Percentiles rank a stretch among this genome's conserved stretches.
Conservation (phyloP, 2,329 filamentous ascomycete species). For the Torrubiella hemipterigena region DNA sequence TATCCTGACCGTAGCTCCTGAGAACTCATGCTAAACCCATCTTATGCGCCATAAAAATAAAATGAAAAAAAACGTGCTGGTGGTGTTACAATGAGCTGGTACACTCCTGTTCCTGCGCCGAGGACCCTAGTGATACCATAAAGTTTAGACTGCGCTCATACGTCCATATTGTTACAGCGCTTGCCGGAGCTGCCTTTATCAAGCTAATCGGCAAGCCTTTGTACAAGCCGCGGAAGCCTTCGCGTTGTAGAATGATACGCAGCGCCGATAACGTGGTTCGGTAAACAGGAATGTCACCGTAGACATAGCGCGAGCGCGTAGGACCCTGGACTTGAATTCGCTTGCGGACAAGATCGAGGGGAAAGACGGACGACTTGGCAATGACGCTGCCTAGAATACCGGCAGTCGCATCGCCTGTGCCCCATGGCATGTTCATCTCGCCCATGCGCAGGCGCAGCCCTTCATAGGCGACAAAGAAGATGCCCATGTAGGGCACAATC, state of each 20-base stretch:
- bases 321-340: constrained; percentile 92
- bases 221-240: constrained; percentile 75
- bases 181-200: constrained; percentile 87
- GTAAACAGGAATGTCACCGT: constrained; percentile 82
- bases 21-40: constrained; percentile 1
- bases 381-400: constrained; percentile 69
- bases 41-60: background rate
- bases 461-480: constrained; percentile 91
- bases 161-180: constrained; percentile 88
- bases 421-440: constrained; percentile 48
- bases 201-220: constrained; percentile 79
- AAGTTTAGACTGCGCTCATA: constrained; percentile 66
- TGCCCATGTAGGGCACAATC: constrained; percentile 92
- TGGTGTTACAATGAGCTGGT: constrained; percentile 1
- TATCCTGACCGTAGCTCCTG: too few species aligned
- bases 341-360: constrained; percentile 85
- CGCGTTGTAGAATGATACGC: constrained; percentile 51
- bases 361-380: constrained; percentile 85
- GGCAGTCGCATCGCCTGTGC: constrained; percentile 71
- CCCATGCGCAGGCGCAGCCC: constrained; percentile 50
- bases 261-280: constrained; percentile 55
- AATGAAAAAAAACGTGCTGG: too few species aligned
- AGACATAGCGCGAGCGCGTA: constrained; percentile 64
- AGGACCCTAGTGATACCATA: constrained; percentile 30
- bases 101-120: constrained; percentile 4